Evolutionary conservation across 1,284 basidiomycete genomes (phyloP).

Genomic region (Ustilago esculenta): DNA sequence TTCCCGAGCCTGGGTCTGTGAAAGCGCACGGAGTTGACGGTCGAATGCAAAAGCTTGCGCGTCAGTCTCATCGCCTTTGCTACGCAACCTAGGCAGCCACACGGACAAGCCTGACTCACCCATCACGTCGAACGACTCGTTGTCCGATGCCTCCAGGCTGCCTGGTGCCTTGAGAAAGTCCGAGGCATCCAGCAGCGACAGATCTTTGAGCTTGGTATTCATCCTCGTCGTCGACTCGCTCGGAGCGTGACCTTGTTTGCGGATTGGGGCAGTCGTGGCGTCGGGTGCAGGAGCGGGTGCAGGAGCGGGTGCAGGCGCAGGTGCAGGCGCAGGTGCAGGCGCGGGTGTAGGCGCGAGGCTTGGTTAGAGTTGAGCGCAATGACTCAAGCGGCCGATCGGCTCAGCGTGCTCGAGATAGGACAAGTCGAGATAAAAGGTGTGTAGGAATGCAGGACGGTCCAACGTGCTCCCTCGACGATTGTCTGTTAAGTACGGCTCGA

Average conservation of each 20-base stretch:
- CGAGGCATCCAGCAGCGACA: conserved; percentile 43
- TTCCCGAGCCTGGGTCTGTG: conserved; percentile 36
- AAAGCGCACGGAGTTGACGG: not conserved
- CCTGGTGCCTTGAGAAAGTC: conserved; percentile 56
- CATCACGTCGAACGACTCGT: conserved; percentile 38
- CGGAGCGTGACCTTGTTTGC: no score
- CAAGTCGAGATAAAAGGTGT: no score
- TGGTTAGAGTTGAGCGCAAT: not conserved
- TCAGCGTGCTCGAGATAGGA: no score
- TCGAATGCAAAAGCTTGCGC: not conserved
- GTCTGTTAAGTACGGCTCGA: no score
- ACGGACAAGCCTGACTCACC: conserved; percentile 43
- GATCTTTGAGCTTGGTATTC: conserved; percentile 52
- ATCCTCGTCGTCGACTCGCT: conserved; percentile 12
- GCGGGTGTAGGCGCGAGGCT: no score
- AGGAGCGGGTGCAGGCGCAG: not conserved
- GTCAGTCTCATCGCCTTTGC: not conserved
- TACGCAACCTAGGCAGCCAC: no score
- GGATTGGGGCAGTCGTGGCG: no score
- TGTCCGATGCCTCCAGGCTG: conserved; percentile 32
- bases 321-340: not conserved
- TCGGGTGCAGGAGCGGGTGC: not conserved
- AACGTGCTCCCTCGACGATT: no score
- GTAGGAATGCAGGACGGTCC: no score
- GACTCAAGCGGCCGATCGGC: no score